Conservation (phyloP, 495 filamentous ascomycete genomes). For the Penicillium bialowiezense region DNA sequence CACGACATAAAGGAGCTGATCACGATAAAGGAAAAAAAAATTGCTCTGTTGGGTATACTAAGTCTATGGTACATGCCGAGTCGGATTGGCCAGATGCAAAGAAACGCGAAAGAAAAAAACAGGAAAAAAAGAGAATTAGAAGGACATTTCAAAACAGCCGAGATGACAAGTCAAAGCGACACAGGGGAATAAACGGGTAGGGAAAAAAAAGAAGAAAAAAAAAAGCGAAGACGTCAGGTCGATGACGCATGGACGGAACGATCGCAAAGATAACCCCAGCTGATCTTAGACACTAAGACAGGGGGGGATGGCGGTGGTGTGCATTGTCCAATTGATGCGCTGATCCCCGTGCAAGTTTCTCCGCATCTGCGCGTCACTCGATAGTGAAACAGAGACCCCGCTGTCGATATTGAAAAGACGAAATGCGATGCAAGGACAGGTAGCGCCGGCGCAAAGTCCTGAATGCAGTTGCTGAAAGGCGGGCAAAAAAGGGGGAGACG, state of each 20-base stretch:
- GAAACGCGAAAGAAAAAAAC: constrained; percentile 14
- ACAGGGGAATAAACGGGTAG: not conserved
- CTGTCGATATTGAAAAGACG: constrained; percentile 4
- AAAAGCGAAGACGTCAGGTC: constrained; percentile 10
- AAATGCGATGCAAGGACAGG: constrained; percentile 12
- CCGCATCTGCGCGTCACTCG: constrained; percentile 23
- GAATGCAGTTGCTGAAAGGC: not conserved
- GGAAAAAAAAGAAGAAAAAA: constrained; percentile 8
- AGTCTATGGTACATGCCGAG: constrained; percentile 47
- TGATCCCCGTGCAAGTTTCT: constrained; percentile 9
- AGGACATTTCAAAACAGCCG: constrained; percentile 14
- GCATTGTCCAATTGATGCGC: constrained; percentile 13
- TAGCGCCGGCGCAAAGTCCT: constrained; percentile 16
- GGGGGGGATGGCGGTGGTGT: not conserved
- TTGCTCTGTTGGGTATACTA: constrained; percentile 46
- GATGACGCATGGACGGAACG: constrained; percentile 11
- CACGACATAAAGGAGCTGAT: constrained; percentile 1
- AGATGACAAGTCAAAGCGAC: constrained; percentile 16
- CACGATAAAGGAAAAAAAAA: constrained; percentile 15
- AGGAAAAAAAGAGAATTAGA: constrained; percentile 11
- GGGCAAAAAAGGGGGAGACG: too few species aligned
- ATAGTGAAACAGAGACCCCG: constrained; percentile 15
- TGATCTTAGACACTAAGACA: constrained; percentile 1
- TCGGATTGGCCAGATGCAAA: constrained; percentile 26
- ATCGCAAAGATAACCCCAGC: constrained; percentile 7